Conservation (phyloP, 768 basidiomycete species). For the Leucosporidium scottii region DNA sequence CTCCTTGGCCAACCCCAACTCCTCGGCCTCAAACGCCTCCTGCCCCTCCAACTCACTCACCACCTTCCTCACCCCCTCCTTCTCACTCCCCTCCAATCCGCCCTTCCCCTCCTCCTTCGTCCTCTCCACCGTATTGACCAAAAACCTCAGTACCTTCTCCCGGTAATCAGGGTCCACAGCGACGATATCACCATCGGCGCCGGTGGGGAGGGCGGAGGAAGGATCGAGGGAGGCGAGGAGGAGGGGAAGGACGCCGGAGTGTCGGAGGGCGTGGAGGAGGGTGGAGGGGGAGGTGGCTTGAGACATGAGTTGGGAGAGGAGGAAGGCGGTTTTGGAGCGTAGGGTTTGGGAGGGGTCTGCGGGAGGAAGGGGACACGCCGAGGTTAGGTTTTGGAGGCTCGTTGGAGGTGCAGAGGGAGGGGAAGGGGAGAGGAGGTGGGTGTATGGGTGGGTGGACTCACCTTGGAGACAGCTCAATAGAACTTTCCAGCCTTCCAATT, state of each 20-base stretch:
- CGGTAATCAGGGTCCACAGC: constrained; percentile 33
- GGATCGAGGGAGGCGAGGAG: constrained; percentile 23
- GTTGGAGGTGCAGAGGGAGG: not conserved
- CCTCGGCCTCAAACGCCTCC: constrained; percentile 21
- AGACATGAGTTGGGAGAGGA: constrained; percentile 62
- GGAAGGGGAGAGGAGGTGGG: too few relatives aligned
- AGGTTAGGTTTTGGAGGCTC: not conserved
- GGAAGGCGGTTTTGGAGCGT: constrained; percentile 70
- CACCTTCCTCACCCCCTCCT: not conserved
- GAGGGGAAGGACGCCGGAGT: constrained; percentile 9
- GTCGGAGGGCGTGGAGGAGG: constrained; percentile 12
- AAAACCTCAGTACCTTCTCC: constrained; percentile 34
- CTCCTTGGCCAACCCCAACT: constrained; percentile 15
- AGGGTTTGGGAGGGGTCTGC: constrained; percentile 70
- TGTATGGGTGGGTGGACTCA: too few relatives aligned
- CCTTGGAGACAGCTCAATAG: constrained; percentile 20
- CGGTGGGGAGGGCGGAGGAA: constrained; percentile 22
- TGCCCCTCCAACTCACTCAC: constrained; percentile 4
- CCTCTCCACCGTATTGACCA: constrained; percentile 21
- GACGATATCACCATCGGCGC: constrained; percentile 18
- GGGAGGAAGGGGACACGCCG: constrained; percentile 59
- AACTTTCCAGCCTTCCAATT: constrained; percentile 38
- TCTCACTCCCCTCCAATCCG: constrained; percentile 13
- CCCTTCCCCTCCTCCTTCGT: not conserved
- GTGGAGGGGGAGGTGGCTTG: constrained; percentile 42